Conservation (phyloP, 176 grass and related monocot species). For the Aegilops speltoides region DNA sequence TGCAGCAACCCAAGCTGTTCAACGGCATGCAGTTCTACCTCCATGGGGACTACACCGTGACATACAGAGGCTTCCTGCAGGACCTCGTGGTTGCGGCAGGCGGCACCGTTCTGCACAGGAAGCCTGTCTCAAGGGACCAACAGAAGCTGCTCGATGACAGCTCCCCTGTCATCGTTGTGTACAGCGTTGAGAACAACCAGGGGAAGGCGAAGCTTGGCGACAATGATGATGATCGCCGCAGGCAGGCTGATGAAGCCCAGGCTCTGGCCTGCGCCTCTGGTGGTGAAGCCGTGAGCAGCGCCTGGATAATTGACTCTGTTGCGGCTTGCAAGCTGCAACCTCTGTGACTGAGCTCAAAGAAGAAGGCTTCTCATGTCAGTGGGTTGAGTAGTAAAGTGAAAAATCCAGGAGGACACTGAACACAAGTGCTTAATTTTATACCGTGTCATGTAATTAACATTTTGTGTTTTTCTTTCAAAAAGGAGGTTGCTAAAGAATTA, state of each 20-base stretch:
- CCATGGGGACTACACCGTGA: slow-evolving; percentile 55
- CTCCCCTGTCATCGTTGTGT: slow-evolving; percentile 48
- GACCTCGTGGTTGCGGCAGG: slow-evolving; percentile 68
- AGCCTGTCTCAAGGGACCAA: slow-evolving; percentile 74
- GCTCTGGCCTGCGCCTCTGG: slow-evolving; percentile 59
- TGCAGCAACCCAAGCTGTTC: slow-evolving; percentile 74
- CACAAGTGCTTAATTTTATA: not conserved
- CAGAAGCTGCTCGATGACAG: slow-evolving; percentile 61
- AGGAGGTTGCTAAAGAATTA: no score
- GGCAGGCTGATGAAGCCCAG: slow-evolving; percentile 34
- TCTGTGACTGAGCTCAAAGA: slow-evolving; percentile 11
- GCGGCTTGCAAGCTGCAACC: slow-evolving; percentile 64
- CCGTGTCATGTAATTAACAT: no score
- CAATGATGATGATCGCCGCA: not conserved
- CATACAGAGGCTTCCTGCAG: slow-evolving; percentile 79
- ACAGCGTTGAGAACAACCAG: slow-evolving; percentile 35
- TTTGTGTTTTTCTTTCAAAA: no score
- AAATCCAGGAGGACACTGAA: no score
- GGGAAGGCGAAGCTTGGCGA: slow-evolving; percentile 22
- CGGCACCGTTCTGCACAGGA: slow-evolving; percentile 64
- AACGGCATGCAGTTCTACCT: slow-evolving; percentile 65
- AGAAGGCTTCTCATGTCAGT: not conserved
- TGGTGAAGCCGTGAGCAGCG: slow-evolving; percentile 54
- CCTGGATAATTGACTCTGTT: slow-evolving; percentile 84
- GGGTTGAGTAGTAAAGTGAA: not conserved